These are phyloP conservation scores for Fusarium sp. DNA, from an alignment of 2,329 filamentous ascomycete genomes.

Conservation along the genomic window DNA sequence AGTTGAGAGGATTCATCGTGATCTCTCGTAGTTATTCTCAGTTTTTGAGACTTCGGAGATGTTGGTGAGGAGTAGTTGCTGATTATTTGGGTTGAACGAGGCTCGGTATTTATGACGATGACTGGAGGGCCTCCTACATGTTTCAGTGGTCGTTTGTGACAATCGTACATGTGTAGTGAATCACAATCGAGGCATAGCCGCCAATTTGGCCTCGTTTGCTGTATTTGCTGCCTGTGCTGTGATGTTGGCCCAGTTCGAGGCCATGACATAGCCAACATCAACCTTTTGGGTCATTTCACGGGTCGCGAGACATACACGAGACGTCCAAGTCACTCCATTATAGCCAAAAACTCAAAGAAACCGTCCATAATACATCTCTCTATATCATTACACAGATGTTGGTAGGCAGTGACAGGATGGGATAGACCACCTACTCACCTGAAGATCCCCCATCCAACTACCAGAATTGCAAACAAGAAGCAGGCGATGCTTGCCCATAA, in stretches of 20 bases:
- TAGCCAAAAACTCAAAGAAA: too few relatives aligned
- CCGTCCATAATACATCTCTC: not conserved
- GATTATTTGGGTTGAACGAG: not conserved
- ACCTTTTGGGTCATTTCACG: rapidly evolving
- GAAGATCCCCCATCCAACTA: not conserved
- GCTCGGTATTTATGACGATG: not conserved
- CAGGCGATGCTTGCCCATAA: not conserved
- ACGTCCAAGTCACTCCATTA: too few relatives aligned
- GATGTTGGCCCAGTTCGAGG: not conserved
- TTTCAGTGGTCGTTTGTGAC: rapidly evolving
- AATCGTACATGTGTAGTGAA: not conserved
- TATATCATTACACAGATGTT: not conserved
- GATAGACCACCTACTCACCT: not conserved
- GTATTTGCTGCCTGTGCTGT: not conserved
- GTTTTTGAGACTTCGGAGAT: rapidly evolving
- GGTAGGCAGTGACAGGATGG: not conserved
- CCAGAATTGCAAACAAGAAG: not conserved
- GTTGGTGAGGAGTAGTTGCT: not conserved
- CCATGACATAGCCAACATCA: not conserved
- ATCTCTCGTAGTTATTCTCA: rapidly evolving
- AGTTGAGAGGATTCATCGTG: not conserved
- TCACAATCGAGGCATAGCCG: rapidly evolving
- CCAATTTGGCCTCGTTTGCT: not conserved
- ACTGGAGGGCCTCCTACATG: slow-evolving; percentile 7
- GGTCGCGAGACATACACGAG: not conserved